Conservation (phyloP, 1,284 basidiomycete species). For the Cutaneotrichosporon spelunceum region DNA sequence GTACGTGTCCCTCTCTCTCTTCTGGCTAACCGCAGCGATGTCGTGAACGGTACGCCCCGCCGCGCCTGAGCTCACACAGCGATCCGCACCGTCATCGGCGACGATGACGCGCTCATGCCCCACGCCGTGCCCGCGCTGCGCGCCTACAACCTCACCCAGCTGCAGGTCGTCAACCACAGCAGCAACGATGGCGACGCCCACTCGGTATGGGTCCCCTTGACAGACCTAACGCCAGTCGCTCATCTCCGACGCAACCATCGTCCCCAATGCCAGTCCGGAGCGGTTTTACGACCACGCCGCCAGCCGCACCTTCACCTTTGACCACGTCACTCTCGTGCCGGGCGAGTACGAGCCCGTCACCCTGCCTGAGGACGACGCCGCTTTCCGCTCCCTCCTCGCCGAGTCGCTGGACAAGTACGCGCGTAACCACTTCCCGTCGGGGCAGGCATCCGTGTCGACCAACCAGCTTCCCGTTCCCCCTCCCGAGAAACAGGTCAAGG, state of each 20-base stretch:
- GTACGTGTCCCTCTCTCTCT: conserved; percentile 27
- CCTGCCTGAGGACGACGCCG: conserved; percentile 64
- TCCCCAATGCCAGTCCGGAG: conserved; percentile 49
- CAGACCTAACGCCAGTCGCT: conserved; percentile 27
- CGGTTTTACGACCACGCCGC: conserved; percentile 77
- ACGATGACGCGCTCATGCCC: conserved; percentile 73
- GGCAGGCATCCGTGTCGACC: conserved; percentile 66
- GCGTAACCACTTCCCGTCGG: conserved; percentile 70
- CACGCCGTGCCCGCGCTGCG: conserved; percentile 71
- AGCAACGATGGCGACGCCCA: conserved; percentile 32
- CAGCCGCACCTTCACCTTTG: conserved; percentile 71
- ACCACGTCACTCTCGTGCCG: conserved; percentile 69
- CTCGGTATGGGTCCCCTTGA: conserved; percentile 22
- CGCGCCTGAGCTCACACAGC: conserved; percentile 55
- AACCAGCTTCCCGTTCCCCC: conserved; percentile 33
- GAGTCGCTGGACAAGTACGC: conserved; percentile 66
- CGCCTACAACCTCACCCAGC: conserved; percentile 80
- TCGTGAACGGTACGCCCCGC: conserved; percentile 66
- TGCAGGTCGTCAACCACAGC: conserved; percentile 68
- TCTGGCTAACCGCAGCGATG: conserved; percentile 57
- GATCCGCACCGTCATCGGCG: conserved; percentile 77
- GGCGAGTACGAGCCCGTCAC: conserved; percentile 62
- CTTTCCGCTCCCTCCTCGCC: conserved; percentile 69
- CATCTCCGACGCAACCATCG: conserved; percentile 37
- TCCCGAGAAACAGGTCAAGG: not conserved